Conservation (phyloP, 2,329 filamentous ascomycete genomes). For the Spiromastix sp. region DNA sequence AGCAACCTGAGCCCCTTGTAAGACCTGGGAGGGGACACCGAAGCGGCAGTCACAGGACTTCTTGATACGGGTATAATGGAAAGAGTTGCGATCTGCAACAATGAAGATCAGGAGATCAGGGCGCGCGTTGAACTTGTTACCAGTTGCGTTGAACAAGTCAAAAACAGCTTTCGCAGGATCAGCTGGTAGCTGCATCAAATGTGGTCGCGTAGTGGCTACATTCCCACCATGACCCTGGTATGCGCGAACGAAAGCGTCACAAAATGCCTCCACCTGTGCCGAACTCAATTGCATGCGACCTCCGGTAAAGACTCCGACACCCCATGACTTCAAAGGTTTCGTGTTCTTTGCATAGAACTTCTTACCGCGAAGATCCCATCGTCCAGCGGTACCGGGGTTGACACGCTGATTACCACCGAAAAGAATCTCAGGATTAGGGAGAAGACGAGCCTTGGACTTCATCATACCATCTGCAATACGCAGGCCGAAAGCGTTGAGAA, state of each 20-base stretch:
- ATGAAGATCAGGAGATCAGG: slow-evolving; percentile 76
- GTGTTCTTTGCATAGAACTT: slow-evolving; percentile 61
- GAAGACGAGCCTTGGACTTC: slow-evolving; percentile 56
- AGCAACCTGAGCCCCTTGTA: slow-evolving; percentile 60
- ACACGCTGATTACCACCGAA: slow-evolving; percentile 48
- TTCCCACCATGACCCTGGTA: slow-evolving; percentile 53
- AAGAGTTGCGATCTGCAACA: slow-evolving; percentile 58
- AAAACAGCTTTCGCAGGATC: slow-evolving; percentile 46
- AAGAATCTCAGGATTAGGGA: slow-evolving; percentile 60
- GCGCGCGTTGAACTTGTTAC: slow-evolving; percentile 41
- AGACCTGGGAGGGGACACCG: slow-evolving; percentile 71
- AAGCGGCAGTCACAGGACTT: slow-evolving; percentile 77
- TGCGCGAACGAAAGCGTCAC: slow-evolving; percentile 50
- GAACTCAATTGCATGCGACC: slow-evolving; percentile 38
- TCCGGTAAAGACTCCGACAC: slow-evolving; percentile 55
- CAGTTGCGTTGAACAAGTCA: slow-evolving; percentile 45
- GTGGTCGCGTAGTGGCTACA: slow-evolving; percentile 38
- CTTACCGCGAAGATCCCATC: slow-evolving; percentile 80
- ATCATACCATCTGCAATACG: slow-evolving; percentile 56
- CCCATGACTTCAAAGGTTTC: slow-evolving; percentile 60
- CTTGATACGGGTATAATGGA: slow-evolving; percentile 77
- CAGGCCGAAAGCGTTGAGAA: slow-evolving; percentile 64
- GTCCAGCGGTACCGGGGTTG: slow-evolving; percentile 57
- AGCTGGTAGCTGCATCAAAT: slow-evolving; percentile 30
- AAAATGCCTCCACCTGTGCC: slow-evolving; percentile 41